Conservation (phyloP, 805 yeast species). For the Kockiozyma suomiensis region DNA sequence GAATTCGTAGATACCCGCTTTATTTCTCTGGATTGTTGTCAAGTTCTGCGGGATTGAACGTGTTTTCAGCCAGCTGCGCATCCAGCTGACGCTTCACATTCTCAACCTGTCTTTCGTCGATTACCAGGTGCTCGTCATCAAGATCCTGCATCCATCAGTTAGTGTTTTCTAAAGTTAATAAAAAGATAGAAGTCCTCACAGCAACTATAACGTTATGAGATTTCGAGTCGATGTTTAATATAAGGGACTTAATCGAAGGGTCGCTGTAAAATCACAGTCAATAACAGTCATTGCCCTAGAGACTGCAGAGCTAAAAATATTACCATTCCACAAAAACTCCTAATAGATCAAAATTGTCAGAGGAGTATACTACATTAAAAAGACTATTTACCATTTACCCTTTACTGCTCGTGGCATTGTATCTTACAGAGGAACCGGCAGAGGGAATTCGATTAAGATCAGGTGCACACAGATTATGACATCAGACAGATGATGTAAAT, state of each 20-base stretch:
- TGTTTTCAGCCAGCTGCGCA: slow-evolving; percentile 73
- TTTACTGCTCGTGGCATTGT: slow-evolving; percentile 35
- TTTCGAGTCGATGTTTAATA: slow-evolving; percentile 76
- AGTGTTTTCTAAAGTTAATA: background rate
- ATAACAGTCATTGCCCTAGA: slow-evolving; percentile 1
- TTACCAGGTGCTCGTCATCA: slow-evolving; percentile 86
- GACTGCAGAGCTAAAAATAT: slow-evolving; percentile 1
- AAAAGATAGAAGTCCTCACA: slow-evolving; percentile 34
- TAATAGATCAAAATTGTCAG: slow-evolving; percentile 14
- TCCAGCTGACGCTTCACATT: slow-evolving; percentile 78
- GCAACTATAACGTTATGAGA: slow-evolving; percentile 71
- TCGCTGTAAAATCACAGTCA: slow-evolving; percentile 53
- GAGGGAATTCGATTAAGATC: no score
- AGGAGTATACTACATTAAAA: background rate
- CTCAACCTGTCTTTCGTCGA: slow-evolving; percentile 75
- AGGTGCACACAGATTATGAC: no score
- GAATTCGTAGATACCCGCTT: no score
- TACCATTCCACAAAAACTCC: slow-evolving; percentile 45
- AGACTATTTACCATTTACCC: slow-evolving; percentile 11
- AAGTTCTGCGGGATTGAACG: slow-evolving; percentile 77
- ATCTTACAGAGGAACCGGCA: no score
- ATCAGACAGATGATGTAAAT: background rate
- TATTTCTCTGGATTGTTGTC: slow-evolving; percentile 12
- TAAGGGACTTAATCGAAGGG: slow-evolving; percentile 88
- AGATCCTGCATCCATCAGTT: slow-evolving; percentile 56